Percentiles rank a stretch among this genome's conserved stretches.
These are phyloP conservation scores for Dictyostelium purpureum DNA, from an alignment of 78 protist species.

Conservation along the genomic window DNA sequence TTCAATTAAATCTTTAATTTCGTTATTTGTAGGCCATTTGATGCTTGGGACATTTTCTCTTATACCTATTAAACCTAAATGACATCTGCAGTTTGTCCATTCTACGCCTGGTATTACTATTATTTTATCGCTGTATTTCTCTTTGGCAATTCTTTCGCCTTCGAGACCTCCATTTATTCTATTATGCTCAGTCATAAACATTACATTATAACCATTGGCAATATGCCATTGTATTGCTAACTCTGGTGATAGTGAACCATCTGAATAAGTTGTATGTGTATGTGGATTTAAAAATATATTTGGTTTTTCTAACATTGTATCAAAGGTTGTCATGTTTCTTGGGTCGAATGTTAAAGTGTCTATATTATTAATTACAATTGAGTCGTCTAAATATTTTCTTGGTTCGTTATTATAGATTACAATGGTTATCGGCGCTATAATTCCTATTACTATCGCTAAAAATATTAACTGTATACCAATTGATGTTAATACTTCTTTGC, in stretches of 20 bases:
- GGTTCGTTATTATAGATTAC: conserved; percentile 38
- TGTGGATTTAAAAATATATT: conserved; percentile 48
- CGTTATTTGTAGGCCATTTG: conserved; percentile 26
- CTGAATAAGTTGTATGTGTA: conserved; percentile 31
- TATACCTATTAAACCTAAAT: conserved; percentile 36
- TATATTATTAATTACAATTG: background rate
- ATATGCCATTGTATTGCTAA: conserved; percentile 58
- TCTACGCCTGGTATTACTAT: conserved; percentile 49
- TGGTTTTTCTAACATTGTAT: background rate
- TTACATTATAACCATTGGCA: conserved; percentile 37
- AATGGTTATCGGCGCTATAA: background rate
- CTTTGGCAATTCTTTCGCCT: conserved; percentile 17
- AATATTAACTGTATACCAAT: background rate
- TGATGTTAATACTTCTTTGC: background rate
- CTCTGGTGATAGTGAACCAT: conserved; percentile 42
- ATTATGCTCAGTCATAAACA: conserved; percentile 65
- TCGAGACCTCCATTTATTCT: conserved; percentile 19
- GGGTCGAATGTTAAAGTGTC: background rate
- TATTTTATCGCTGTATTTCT: conserved; percentile 36
- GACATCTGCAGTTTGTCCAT: conserved; percentile 64
- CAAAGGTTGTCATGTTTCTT: background rate
- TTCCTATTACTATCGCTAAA: background rate
- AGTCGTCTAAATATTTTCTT: conserved; percentile 1
- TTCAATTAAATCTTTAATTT: conserved; percentile 23
- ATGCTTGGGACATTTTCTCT: background rate